Base-by-base conservation (phyloP, 2,329 filamentous ascomycete species). In the Alternaria longipes region DNA sequence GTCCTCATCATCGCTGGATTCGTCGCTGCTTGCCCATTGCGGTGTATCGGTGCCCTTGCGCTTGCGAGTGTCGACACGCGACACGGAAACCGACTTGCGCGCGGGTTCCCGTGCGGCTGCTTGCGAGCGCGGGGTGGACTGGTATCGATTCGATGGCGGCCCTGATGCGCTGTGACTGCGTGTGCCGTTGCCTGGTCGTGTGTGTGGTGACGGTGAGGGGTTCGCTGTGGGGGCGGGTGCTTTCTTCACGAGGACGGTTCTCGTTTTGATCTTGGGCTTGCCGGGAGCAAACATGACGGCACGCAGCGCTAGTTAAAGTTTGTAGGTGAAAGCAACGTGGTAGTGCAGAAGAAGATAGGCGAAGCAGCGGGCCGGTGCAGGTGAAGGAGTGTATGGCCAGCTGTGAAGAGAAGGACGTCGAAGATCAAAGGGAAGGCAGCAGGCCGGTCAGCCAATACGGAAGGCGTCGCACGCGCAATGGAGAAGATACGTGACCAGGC, bases 41-140 rank as follows among this genome's bases (percentile, higher is more conserved):
- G 75, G 74, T 8, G 76, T 77, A 63, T 74, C 28, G 73, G 73
- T 71, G 42, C 70, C 70, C 57, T 75, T 78, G 58, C 75, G 74
- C 65, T 78, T 78, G 57, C 66, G 65, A 46, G 59, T 63, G 50
- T 68, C 72, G 14, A 69, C 67, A 55, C 65, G 70, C 52, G 70
- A 70, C 50, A 73, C 71, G 60, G 75, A 66, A 28, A 72, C 65
- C 50, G 71, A 70, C 65, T 68, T 65, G 60, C 69, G 71, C 44
- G 63, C 64, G 11, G 63, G 57, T 36, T 69, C 63, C 28, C 64
- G 68, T 38, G 64, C 56, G 51, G 62, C 61, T 52, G 64, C 60
- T 34, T 68, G 62, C 41, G 60, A 51, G 24, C 61, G 61, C 26
- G 65, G 54, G 22, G 69, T 64, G 20, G 70, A 64, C 56, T 70